Evolutionary conservation across 345 rosid species (phyloP).

Genomic region (Brassica juncea): DNA sequence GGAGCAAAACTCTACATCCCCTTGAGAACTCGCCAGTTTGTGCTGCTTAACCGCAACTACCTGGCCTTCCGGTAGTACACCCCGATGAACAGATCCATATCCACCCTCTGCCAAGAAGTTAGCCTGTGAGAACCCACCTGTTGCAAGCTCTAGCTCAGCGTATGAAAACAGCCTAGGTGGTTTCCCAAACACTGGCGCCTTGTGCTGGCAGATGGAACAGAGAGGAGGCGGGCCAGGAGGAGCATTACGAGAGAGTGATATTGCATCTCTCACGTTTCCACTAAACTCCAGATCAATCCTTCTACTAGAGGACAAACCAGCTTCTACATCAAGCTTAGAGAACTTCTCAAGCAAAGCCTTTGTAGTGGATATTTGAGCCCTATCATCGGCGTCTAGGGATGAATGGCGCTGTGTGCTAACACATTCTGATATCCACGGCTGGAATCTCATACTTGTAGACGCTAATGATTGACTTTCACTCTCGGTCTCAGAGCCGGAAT

Average conservation of each 20-base stretch:
- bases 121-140: conserved; percentile 95
- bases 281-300: conserved; percentile 62
- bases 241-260: conserved; percentile 75
- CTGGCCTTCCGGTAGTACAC: conserved; percentile 95
- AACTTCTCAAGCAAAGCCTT: conserved; percentile 64
- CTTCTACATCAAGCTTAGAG: conserved; percentile 62
- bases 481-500: conserved; percentile 81
- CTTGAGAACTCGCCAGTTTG: conserved; percentile 97
- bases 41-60: conserved; percentile 99
- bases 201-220: conserved; percentile 97
- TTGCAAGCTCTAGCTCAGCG: conserved; percentile 95
- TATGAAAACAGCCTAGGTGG: conserved; percentile 96
- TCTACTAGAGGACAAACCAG: conserved; percentile 48
- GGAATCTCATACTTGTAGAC: conserved; percentile 80
- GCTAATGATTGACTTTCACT: conserved; percentile 72
- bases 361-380: conserved; percentile 53
- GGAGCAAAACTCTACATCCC: conserved; percentile 97
- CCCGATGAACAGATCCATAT: conserved; percentile 97
- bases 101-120: conserved; percentile 99
- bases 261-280: conserved; percentile 82
- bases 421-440: conserved; percentile 82
- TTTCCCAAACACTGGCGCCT: conserved; percentile 95
- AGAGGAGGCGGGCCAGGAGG: conserved; percentile 96
- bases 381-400: conserved; percentile 47
- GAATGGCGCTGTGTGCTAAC: conserved; percentile 53